These are phyloP conservation scores for Colletotrichum ledebouriae DNA, from an alignment of 2,329 filamentous ascomycete genomes.

Conservation along the genomic window DNA sequence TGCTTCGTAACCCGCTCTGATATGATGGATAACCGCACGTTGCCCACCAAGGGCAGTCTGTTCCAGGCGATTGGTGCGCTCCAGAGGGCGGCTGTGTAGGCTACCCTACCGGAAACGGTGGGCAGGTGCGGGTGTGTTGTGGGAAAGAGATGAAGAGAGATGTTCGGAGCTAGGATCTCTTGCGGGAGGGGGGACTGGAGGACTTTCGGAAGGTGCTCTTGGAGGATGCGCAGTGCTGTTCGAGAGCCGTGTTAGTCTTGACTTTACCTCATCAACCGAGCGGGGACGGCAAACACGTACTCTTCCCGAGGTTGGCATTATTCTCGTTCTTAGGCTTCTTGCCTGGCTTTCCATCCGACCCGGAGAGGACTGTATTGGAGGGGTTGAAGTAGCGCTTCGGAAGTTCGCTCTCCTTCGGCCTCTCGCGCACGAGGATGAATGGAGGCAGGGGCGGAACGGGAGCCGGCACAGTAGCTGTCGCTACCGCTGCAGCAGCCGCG, in stretches of 20 bases:
- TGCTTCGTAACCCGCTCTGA: constrained; percentile 87
- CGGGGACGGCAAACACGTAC: constrained; percentile 56
- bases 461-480: background rate
- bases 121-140: constrained; percentile 90
- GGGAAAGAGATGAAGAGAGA: constrained; percentile 78
- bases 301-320: constrained; percentile 74
- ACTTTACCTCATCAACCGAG: background rate
- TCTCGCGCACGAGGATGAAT: constrained; percentile 20
- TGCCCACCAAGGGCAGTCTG: constrained; percentile 88
- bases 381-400: constrained; percentile 41
- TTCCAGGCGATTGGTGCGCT: constrained; percentile 98
- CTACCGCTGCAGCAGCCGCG: constrained; percentile 7
- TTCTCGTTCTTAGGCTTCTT: constrained; percentile 64
- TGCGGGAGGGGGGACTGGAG: constrained; percentile 77
- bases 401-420: constrained; percentile 11
- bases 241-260: constrained; percentile 12
- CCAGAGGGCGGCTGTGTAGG: constrained; percentile 92
- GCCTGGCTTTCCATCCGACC: constrained; percentile 32
- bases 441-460: background rate
- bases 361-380: constrained; percentile 29
- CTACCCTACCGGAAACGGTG: constrained; percentile 89
- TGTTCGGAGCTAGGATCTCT: constrained; percentile 81
- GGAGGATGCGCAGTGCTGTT: constrained; percentile 73
- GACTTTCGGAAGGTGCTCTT: constrained; percentile 75
- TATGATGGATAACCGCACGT: constrained; percentile 87